Evolutionary conservation across 1,284 basidiomycete genomes (phyloP).

Genomic region (Ceratobasidium sp.): DNA sequence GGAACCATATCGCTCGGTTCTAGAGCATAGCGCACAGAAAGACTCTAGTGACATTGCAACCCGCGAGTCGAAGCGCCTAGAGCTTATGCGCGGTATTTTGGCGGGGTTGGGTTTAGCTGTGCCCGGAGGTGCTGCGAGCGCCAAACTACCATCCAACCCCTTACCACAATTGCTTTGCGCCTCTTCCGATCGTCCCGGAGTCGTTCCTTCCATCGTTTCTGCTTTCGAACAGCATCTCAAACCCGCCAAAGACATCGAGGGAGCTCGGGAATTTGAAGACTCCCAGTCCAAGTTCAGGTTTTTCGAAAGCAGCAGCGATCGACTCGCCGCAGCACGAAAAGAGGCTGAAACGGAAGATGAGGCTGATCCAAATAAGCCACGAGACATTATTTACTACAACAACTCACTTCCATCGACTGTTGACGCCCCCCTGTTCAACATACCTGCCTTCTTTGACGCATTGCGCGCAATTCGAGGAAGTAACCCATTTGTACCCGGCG

Average conservation of each 20-base stretch:
- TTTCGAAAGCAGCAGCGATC: constrained; percentile 8
- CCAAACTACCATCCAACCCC: constrained; percentile 50
- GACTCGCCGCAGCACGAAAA: constrained; percentile 54
- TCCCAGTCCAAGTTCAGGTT: constrained; percentile 79
- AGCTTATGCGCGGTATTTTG: constrained; percentile 64
- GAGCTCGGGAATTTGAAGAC: constrained; percentile 65
- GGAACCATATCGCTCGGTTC: constrained; percentile 60
- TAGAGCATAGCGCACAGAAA: constrained; percentile 52
- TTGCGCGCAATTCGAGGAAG: constrained; percentile 53
- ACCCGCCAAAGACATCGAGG: constrained; percentile 52
- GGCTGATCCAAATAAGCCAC: constrained; percentile 55
- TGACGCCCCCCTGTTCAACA: constrained; percentile 63
- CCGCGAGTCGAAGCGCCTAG: constrained; percentile 57
- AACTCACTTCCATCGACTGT: constrained; percentile 51
- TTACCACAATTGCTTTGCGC: constrained; percentile 68
- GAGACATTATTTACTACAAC: constrained; percentile 54
- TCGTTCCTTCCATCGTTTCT: constrained; percentile 60
- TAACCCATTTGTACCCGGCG: constrained; percentile 54
- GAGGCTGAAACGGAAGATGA: constrained; percentile 52
- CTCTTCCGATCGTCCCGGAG: constrained; percentile 53
- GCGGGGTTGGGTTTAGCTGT: constrained; percentile 62
- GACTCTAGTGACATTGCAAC: neutral
- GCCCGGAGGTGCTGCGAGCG: constrained; percentile 44
- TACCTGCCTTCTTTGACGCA: constrained; percentile 58
- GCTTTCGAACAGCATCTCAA: constrained; percentile 55